Evolutionary conservation across 495 filamentous ascomycete genomes (phyloP).

Genomic region (Aspergillus nanangensis): DNA sequence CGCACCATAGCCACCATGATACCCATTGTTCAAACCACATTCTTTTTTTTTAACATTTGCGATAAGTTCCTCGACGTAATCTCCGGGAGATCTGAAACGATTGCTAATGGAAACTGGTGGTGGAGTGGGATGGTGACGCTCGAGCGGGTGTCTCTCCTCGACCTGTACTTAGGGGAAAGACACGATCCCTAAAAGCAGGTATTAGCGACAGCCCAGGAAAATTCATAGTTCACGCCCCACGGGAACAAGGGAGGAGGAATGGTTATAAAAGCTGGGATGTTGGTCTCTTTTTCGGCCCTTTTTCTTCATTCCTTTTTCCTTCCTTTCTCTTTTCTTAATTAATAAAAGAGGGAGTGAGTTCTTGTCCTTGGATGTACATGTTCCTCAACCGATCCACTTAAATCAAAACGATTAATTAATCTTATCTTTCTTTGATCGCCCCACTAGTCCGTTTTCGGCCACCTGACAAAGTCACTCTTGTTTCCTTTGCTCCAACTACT

Average conservation of each 20-base stretch:
- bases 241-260: neutral
- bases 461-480: conserved; percentile 9
- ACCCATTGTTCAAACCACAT: conserved; percentile 1
- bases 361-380: neutral
- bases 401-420: conserved; percentile 1
- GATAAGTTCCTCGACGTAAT: neutral
- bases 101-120: conserved; percentile 22
- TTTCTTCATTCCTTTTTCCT: conserved; percentile 8
- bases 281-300: too few species aligned
- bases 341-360: neutral
- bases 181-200: conserved; percentile 49
- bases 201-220: conserved; percentile 33
- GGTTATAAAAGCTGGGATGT: neutral
- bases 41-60: neutral
- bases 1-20: conserved; percentile 2
- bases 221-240: conserved; percentile 12
- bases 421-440: conserved; percentile 15
- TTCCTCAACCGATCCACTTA: neutral
- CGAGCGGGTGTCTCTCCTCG: conserved; percentile 40
- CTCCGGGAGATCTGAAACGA: conserved; percentile 3
- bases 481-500: conserved; percentile 3
- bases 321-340: neutral
- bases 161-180: conserved; percentile 50
- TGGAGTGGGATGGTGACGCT: conserved; percentile 15
- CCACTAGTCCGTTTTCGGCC: neutral